Evolutionary conservation across 352 stramenopile genomes (phyloP).

Genomic region (Elongisporangium prolatum): DNA sequence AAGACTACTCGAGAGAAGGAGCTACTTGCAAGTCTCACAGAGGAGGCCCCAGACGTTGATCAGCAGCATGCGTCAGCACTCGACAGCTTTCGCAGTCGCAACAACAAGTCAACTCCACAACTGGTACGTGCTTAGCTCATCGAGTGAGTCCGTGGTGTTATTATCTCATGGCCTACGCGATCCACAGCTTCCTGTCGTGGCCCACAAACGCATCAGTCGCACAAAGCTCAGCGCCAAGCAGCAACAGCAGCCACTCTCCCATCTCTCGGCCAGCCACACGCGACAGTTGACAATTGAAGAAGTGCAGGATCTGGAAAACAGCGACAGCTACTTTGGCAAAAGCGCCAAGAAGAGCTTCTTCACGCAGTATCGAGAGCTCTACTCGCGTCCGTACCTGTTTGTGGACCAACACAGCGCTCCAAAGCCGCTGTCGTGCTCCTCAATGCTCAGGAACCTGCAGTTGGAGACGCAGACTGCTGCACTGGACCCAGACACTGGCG

Average conservation of each 20-base stretch:
- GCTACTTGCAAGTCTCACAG: neutral
- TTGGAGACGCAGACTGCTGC: conserved; percentile 7
- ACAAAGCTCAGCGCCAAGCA: neutral
- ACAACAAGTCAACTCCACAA: neutral
- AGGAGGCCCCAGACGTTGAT: neutral
- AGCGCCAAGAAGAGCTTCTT: conserved; percentile 55
- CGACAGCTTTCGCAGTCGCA: neutral
- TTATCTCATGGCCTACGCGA: too few relatives aligned
- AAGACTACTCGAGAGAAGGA: neutral
- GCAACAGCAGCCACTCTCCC: neutral
- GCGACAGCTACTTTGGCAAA: conserved; percentile 58
- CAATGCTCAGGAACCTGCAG: conserved; percentile 4
- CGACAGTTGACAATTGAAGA: conserved; percentile 33
- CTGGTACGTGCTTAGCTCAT: neutral
- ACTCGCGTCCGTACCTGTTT: conserved; percentile 64
- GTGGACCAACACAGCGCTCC: conserved; percentile 21
- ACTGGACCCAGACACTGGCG: conserved; percentile 5
- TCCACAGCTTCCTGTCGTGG: neutral
- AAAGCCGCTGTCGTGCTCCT: conserved; percentile 4
- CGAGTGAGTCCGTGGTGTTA: neutral
- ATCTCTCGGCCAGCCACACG: neutral
- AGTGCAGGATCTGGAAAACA: conserved; percentile 30
- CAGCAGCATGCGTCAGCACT: neutral
- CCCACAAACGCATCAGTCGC: neutral
- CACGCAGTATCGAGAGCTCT: conserved; percentile 51